Percentiles rank a stretch among this genome's conserved stretches.
These are phyloP conservation scores for Neonectria sp. DNA, from an alignment of 2,329 filamentous ascomycete species.

Conservation along the genomic window DNA sequence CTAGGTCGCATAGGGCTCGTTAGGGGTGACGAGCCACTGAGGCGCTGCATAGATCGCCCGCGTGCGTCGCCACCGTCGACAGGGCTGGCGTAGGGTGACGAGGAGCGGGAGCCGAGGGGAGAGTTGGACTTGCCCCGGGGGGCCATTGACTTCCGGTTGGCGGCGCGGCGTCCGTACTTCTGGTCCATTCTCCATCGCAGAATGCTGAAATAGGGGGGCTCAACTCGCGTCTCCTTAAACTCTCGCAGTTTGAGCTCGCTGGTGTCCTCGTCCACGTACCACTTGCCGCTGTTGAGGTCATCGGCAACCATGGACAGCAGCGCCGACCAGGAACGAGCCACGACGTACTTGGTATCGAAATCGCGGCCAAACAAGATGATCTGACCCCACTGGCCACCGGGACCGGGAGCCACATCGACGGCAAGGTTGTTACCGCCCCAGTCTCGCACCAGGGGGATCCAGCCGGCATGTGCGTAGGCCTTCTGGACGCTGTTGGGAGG, in stretches of 20 bases:
- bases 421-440: constrained; percentile 99
- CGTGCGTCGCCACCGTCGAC: constrained; percentile 74
- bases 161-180: constrained; percentile 82
- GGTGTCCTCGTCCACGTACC: constrained; percentile 92
- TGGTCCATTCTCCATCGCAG: constrained; percentile 96
- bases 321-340: constrained; percentile 91
- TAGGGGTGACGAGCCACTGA: constrained; percentile 74
- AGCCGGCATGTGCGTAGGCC: constrained; percentile 92
- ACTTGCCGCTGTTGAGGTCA: constrained; percentile 90
- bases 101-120: constrained; percentile 63
- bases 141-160: constrained; percentile 68
- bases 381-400: constrained; percentile 93
- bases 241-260: constrained; percentile 93
- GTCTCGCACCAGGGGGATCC: constrained; percentile 96
- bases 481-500: constrained; percentile 90
- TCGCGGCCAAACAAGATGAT: constrained; percentile 97
- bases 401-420: constrained; percentile 91
- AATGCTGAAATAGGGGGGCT: constrained; percentile 95
- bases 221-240: constrained; percentile 90
- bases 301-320: constrained; percentile 92
- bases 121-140: constrained; percentile 59
- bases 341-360: constrained; percentile 98
- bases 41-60: constrained; percentile 80
- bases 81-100: constrained; percentile 77
- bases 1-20: constrained; percentile 76